phyloP scores from a whole-genome alignment of 208 protist genomes.

The Naegleria gruberi region DNA sequence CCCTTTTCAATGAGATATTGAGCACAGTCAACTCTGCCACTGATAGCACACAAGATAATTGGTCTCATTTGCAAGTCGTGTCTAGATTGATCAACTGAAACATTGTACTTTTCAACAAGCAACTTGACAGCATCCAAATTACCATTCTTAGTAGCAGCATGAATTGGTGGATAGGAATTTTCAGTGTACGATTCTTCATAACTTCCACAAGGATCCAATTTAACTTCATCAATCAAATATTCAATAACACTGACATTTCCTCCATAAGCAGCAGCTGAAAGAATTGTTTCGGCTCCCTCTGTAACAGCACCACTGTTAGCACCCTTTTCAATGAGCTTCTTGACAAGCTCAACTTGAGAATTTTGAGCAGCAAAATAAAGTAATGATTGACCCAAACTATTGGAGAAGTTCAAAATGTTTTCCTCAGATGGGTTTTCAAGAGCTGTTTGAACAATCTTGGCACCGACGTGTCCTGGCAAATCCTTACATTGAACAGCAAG shows the following conservation, averaged over 20 bases:
- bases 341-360: neutral
- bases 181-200: neutral
- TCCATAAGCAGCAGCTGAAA: neutral
- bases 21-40: neutral
- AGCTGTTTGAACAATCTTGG: neutral
- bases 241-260: neutral
- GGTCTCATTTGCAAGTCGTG: neutral
- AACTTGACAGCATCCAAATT: neutral
- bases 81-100: neutral
- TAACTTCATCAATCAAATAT: constrained; percentile 4
- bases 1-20: neutral
- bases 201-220: neutral
- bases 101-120: neutral
- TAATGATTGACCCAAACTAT: neutral
- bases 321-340: neutral
- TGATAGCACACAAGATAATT: neutral
- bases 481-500: neutral
- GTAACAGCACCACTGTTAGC: neutral
- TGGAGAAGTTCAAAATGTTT: neutral
- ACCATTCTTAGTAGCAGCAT: neutral
- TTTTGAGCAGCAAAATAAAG: neutral
- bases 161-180: constrained; percentile 1
- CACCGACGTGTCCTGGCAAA: neutral
- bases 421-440: neutral
- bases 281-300: neutral